A percentile compares a stretch with the other conserved stretches of the same genome.
phyloP scores from a whole-genome alignment of 2,329 filamentous ascomycete genomes.

The Xylariales sp. region DNA sequence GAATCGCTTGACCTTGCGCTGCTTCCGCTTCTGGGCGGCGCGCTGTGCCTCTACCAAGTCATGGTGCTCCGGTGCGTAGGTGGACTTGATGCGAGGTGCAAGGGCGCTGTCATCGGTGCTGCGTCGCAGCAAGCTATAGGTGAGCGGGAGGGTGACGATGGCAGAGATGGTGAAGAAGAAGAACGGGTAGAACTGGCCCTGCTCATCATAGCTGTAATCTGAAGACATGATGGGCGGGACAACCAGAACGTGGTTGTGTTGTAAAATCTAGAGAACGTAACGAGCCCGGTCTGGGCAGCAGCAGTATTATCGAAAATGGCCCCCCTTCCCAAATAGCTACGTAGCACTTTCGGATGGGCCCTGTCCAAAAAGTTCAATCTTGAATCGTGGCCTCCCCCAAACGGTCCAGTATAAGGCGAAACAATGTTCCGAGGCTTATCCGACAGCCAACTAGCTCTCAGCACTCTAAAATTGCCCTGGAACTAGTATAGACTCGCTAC shows the following conservation, averaged over 20 bases:
- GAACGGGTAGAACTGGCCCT: slow-evolving; percentile 98
- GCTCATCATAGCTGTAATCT: slow-evolving; percentile 97
- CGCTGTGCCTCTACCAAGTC: slow-evolving; percentile 80
- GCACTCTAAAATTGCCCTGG: too few species aligned
- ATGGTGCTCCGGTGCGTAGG: slow-evolving; percentile 77
- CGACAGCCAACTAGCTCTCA: too few species aligned
- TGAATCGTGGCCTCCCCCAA: slow-evolving; percentile 7
- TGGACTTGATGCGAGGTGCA: slow-evolving; percentile 75
- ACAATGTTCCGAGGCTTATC: slow-evolving; percentile 4
- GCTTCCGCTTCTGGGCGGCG: slow-evolving; percentile 82
- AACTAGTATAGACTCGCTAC: too few species aligned
- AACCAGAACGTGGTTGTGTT: too few species aligned
- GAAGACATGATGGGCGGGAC: slow-evolving; percentile 72
- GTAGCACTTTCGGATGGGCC: background rate
- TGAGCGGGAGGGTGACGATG: slow-evolving; percentile 84
- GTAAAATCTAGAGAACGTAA: background rate
- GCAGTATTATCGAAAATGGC: background rate
- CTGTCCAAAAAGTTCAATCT: background rate
- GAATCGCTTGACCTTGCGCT: slow-evolving; percentile 82
- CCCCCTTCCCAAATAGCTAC: slow-evolving; percentile 3
- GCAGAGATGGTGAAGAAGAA: slow-evolving; percentile 90
- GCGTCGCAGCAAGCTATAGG: slow-evolving; percentile 80
- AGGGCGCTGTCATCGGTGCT: slow-evolving; percentile 73
- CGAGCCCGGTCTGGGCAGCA: background rate
- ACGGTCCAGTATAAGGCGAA: slow-evolving; percentile 1